Conservation (phyloP, 495 filamentous ascomycete genomes). For the Aspergillus coremiiformis region DNA sequence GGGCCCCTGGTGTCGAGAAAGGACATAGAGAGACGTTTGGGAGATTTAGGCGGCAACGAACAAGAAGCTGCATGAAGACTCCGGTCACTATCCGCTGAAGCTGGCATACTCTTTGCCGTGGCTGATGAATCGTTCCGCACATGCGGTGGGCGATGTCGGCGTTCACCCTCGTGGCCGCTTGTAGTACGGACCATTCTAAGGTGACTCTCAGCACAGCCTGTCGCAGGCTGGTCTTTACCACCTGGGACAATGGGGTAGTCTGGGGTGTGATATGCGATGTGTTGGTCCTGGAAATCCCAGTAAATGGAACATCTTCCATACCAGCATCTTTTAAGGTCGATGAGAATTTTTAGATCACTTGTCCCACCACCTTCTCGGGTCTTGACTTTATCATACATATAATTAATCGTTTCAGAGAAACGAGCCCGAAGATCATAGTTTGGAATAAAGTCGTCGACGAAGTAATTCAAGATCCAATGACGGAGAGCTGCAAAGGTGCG, state of each 20-base stretch:
- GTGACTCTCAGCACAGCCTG: conserved; percentile 10
- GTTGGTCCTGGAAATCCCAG: conserved; percentile 68
- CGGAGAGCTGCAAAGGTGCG: conserved; percentile 92
- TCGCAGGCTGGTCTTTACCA: conserved; percentile 36
- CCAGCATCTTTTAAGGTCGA: conserved; percentile 97
- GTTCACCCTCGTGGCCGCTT: conserved; percentile 14
- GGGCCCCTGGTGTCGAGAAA: conserved; percentile 44
- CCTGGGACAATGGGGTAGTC: conserved; percentile 72
- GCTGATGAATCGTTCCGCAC: conserved; percentile 39
- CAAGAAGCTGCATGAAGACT: conserved; percentile 69
- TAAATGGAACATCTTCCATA: conserved; percentile 79
- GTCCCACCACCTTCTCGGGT: conserved; percentile 46
- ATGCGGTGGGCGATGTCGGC: conserved; percentile 22
- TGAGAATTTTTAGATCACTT: conserved; percentile 83
- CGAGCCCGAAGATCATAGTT: conserved; percentile 67
- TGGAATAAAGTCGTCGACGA: conserved; percentile 89
- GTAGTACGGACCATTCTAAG: conserved; percentile 9
- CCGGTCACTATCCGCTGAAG: conserved; percentile 46
- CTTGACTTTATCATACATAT: conserved; percentile 57
- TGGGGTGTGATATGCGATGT: conserved; percentile 43
- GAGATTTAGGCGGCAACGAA: conserved; percentile 64
- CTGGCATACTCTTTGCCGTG: conserved; percentile 38
- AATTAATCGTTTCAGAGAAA: conserved; percentile 79
- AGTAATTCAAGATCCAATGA: conserved; percentile 99
- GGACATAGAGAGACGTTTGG: conserved; percentile 39